These are phyloP conservation scores for Umbilicaria muhlenbergii DNA, from an alignment of 495 filamentous ascomycete genomes.

Conservation along the genomic window DNA sequence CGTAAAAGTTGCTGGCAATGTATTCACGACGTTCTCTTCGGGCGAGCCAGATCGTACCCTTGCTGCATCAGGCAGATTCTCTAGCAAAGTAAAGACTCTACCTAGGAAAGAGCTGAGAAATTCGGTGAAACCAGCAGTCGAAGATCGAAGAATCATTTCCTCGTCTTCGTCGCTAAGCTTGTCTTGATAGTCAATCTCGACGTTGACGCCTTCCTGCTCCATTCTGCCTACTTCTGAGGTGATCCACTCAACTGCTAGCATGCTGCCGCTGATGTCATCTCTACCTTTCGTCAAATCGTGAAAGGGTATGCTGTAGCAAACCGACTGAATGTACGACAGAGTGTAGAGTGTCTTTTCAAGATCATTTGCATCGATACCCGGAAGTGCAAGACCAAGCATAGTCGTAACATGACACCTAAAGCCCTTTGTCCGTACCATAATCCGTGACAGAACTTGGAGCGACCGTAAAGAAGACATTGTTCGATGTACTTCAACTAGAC, in stretches of 20 bases:
- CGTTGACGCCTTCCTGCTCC: slow-evolving; percentile 69
- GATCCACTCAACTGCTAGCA: slow-evolving; percentile 85
- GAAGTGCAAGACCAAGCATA: slow-evolving; percentile 75
- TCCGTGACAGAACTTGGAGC: slow-evolving; percentile 72
- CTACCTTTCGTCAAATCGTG: slow-evolving; percentile 58
- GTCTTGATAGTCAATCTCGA: slow-evolving; percentile 70
- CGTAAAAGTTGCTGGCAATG: slow-evolving; percentile 78
- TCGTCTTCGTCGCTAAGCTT: slow-evolving; percentile 78
- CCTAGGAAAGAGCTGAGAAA: slow-evolving; percentile 83
- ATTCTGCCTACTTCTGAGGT: slow-evolving; percentile 83
- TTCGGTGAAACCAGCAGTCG: slow-evolving; percentile 82
- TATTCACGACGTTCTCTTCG: slow-evolving; percentile 95
- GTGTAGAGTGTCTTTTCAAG: slow-evolving; percentile 91
- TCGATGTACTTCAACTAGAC: slow-evolving; percentile 90
- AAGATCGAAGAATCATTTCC: slow-evolving; percentile 83
- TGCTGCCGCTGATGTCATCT: slow-evolving; percentile 52
- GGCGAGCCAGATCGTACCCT: slow-evolving; percentile 77
- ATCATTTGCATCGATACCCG: slow-evolving; percentile 96
- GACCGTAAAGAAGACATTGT: slow-evolving; percentile 88
- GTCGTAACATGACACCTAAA: slow-evolving; percentile 93
- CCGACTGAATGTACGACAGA: slow-evolving; percentile 82
- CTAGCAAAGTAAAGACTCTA: slow-evolving; percentile 84
- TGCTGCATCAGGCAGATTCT: slow-evolving; percentile 85
- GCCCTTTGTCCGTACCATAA: slow-evolving; percentile 81
- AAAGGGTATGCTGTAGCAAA: slow-evolving; percentile 90